Evolutionary conservation across 495 filamentous ascomycete species (phyloP), one percentile per base, ranked within the genome.

Genomic region (Chlorociboria aeruginascens): DNA sequence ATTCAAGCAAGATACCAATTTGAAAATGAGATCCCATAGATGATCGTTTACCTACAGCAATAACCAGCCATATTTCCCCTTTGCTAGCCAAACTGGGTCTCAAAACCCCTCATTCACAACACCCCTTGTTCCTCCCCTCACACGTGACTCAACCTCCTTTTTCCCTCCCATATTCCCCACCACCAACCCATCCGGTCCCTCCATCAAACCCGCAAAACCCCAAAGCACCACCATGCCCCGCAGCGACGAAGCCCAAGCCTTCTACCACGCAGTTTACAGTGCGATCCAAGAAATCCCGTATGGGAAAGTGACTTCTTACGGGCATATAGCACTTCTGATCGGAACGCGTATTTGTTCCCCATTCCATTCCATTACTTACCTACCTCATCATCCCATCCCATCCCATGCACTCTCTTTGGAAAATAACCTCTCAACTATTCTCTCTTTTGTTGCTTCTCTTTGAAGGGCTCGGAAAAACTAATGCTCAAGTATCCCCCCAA

Each of bases 261-360:
- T 89, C 75, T 88, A 83, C 64, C 69, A 78, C 51, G 85, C 83
- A 32, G 89, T 95, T 33, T 95, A 93, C 67, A 59, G 65, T 43
- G 85, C 86, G 16, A 78, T 95, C 30, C 85, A 89, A 57, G 78
- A 93, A 64, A 83, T 96, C 44, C 90, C 90, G 0, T 61, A 61
- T 3, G 89, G 90, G 43, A 82, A 73, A 58, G 88, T 95, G 35
- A 95, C 88, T 1, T 84, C 76, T 40, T 95, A 95, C 64, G 87
- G 85, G 0, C 89, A 95, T 61, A 92, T 97, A 47, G 89, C 89
- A 8, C 69, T 63, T 13, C 66, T 95, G 12, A 63, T 95, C 8
- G 89, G 86, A 40, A 79, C 81, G 47, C 86, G 87, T 95, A 73
- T 49, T 43, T 51, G 48, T 51, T 32, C 40, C 44, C 41, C 44